Evolutionary conservation across 441 rosid genomes (phyloP), one percentile per base, ranked within the genome.

Genomic region (Geranium incanum): DNA sequence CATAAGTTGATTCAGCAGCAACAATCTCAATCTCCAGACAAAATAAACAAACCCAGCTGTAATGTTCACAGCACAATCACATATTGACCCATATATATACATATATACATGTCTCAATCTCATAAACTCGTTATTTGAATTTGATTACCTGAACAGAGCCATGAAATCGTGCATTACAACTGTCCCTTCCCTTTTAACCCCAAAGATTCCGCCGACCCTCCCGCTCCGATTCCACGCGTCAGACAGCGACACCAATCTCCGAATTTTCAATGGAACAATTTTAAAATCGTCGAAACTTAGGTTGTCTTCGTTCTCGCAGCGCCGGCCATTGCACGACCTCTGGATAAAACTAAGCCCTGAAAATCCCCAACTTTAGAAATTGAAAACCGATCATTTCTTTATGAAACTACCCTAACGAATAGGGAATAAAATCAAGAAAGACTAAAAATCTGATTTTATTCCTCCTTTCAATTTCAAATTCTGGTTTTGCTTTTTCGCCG

Each of bases 301-400:
- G 43, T 0, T 39, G 8, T 39, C 43, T 4, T 4, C 8, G 43
- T 39, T 4, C 43, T 39, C 43, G 8, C 43, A 66, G 74, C 80
- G 75, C 79, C 83, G 81, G 68, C 85, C 88, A 81, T 68, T 59
- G 80, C 85, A 80, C 84, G 83, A 80, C 79, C 75, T 64, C 11
- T 65, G 50, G 12, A 43, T 43, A 43, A 43, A 43, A 43, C 50
- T 43, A 43, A 43, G 12, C 50, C 50, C 50, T 6, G 12, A 43
- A 43, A 43, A 43, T 43, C 50, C 8, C 50, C 11, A 68, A 18
- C n/a, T 5, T 48, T 33, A 6, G 4, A 59, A 43, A 52, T 28
- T 28, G 33, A 28, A 28, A 2, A 28, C 3, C 33, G 33, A 28
- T 28, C 33, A 28, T 28, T 28, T 28, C 33, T 28, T 28, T 28